Base-by-base conservation (phyloP, 2,329 filamentous ascomycete species). In the Sporothrix protearum region DNA sequence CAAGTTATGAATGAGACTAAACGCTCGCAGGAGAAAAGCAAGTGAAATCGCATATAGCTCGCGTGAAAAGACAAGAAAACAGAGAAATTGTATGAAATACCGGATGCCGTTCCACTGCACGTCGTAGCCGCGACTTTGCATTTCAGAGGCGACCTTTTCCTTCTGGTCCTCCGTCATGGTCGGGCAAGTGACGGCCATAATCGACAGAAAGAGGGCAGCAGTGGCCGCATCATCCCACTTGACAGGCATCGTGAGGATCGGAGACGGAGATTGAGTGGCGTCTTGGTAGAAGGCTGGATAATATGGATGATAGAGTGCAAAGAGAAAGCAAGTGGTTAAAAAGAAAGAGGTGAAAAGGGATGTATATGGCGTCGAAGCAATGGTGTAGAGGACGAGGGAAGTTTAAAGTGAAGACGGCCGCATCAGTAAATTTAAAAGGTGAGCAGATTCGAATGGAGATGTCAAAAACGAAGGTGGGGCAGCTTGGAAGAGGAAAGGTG, bases 101-200 rank as follows among this genome's bases (percentile, higher is more conserved):
- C 80, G 77, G 6, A 81, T 79, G 25, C 74, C 79, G 55, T 81
- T 81, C 80, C 80, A 81, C 36, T 71, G 73, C n/a, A 77, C 74
- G 14, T 77, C 73, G 53, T 77, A 74, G 12, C 78, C 77, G 1
- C 74, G 75, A 0, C 19, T n/a, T 0, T 72, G 49, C 76, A 79
- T 77, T 67, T 76, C 68, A 0, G 22, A 10, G 12, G 76, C 75
- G 12, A 78, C 73, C 8, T 72, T 66, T 0, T 71, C 74, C 70
- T 79, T 78, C 53, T 79, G 75, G 16, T 75, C 76, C 70, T 72
- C 14, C 78, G 59, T 22, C 71, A 59, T 1, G 53, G 53, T 36
- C 1, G 76, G 71, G 0, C 71, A 70, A 1, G 70, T 57, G 0
- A 77, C 74, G 0, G 61, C n/a, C 16, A 79, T 69, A 53, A 79